Evolutionary conservation across 352 stramenopile species (phyloP).

Genomic region (Phytophthora tubulina): DNA sequence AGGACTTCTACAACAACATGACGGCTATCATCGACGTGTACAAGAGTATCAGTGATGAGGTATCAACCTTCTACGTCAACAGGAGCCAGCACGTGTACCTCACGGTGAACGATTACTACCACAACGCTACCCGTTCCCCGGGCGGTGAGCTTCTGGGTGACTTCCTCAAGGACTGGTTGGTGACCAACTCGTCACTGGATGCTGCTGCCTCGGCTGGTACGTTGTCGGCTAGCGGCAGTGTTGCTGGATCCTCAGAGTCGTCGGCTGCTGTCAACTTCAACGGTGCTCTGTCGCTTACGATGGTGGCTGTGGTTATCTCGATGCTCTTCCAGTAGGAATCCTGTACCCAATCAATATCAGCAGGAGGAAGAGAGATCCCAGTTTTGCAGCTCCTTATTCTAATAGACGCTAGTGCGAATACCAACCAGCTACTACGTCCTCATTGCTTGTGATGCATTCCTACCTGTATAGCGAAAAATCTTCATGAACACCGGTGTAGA

Average conservation of each 20-base stretch:
- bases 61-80: constrained; percentile 65
- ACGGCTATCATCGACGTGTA: constrained; percentile 63
- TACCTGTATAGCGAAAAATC: background rate
- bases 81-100: constrained; percentile 64
- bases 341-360: constrained; percentile 24
- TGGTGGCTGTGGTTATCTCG: constrained; percentile 23
- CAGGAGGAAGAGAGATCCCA: constrained; percentile 18
- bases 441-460: background rate
- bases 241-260: constrained; percentile 17
- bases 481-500: background rate
- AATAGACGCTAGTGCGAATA: constrained; percentile 31
- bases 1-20: constrained; percentile 71
- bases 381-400: constrained; percentile 33
- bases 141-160: constrained; percentile 43
- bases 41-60: constrained; percentile 51
- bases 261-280: constrained; percentile 30
- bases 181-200: constrained; percentile 49
- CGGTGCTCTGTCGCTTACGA: constrained; percentile 24
- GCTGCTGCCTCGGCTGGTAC: constrained; percentile 28
- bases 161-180: constrained; percentile 52
- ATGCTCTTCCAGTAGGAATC: constrained; percentile 37
- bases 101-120: constrained; percentile 54
- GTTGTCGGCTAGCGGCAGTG: constrained; percentile 19
- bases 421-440: constrained; percentile 14
- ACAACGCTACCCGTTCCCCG: constrained; percentile 55